Base-by-base conservation (phyloP, 1,284 basidiomycete genomes). In the Sanguinoderma infundibulare region DNA sequence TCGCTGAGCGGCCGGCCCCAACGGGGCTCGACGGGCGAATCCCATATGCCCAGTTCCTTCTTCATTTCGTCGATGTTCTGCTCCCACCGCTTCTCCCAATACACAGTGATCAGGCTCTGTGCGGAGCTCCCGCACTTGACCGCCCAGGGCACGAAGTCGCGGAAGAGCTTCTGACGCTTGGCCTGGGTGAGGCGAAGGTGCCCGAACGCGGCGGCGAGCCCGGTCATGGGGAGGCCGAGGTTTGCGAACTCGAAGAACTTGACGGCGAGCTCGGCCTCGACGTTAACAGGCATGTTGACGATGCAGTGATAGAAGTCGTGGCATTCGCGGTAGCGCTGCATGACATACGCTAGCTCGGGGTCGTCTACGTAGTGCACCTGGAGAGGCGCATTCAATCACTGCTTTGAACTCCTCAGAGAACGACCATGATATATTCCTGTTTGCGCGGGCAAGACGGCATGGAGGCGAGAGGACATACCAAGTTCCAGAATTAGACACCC, bases 251-350 rank as follows among this genome's bases (percentile, higher is more conserved):
- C 97, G 73, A 99, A 96, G 68, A 89, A 92, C 76, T 99, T 99
- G 75, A 99, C 87, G 0, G 96, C 92, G n/a, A 98, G 85, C 76
- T 99, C 98, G 58, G 92, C 95, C 57, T 93, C 87, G 69, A 97
- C 90, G 61, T 90, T 91, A 55, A 98, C 95, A 0, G 95, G 96
- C 28, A 98, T 85, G 61, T 87, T 87, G 74, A 90, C 88, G 58
- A 98, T 85, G 62, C 94, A 90, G 72, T 98, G 97, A 74, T 98
- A 98, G 70, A 98, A 91, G 78, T 98, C 95, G 77, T 98, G 97
- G 67, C 93, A 97, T 79, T 99, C 96, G 39, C 98, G 91, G 75
- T 99, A 99, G 46, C 98, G 90, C 69, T 98, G 95, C 90, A 99
- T 96, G 59, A 98, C 94, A 75, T 98, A 98, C 30, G 96, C 96